These are phyloP conservation scores for Neurospora sp. DNA, from an alignment of 495 filamentous ascomycete genomes.

Conservation along the genomic window DNA sequence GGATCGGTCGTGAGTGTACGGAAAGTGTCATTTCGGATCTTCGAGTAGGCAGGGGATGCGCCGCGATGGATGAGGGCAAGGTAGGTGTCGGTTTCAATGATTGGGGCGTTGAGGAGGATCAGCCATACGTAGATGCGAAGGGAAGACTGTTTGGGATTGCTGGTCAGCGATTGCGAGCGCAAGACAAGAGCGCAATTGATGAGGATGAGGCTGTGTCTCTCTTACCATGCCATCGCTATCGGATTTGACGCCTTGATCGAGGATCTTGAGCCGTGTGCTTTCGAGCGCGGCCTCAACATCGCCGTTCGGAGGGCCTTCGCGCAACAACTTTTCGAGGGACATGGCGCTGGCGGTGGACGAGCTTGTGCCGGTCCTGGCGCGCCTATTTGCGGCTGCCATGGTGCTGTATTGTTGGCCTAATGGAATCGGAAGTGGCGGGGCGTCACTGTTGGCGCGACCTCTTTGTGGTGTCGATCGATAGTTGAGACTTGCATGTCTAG, in stretches of 20 bases:
- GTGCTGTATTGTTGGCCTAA: conserved; percentile 20
- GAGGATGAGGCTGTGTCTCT: not conserved
- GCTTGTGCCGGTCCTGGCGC: conserved; percentile 37
- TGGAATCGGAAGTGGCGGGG: conserved; percentile 25
- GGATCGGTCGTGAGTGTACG: conserved; percentile 92
- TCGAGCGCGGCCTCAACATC: conserved; percentile 58
- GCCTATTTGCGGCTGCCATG: conserved; percentile 28
- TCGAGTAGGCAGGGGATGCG: conserved; percentile 85
- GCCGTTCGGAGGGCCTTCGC: conserved; percentile 63
- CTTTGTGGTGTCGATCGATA: conserved; percentile 40
- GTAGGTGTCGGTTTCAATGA: conserved; percentile 77
- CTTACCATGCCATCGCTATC: conserved; percentile 86
- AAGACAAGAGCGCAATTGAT: not conserved
- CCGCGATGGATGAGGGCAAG: conserved; percentile 85
- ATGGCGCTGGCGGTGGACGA: conserved; percentile 48
- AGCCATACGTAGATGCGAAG: conserved; percentile 94
- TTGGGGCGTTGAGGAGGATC: conserved; percentile 74
- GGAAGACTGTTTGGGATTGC: conserved; percentile 54
- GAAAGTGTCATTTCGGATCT: conserved; percentile 97
- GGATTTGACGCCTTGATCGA: conserved; percentile 69
- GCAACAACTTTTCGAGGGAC: conserved; percentile 55
- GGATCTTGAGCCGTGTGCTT: conserved; percentile 63
- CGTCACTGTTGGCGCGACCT: conserved; percentile 67
- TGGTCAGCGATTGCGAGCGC: conserved; percentile 1
- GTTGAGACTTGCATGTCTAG: conserved; percentile 30